Conservation (phyloP, 805 yeast species). For the Saccharomyces mikatae region DNA sequence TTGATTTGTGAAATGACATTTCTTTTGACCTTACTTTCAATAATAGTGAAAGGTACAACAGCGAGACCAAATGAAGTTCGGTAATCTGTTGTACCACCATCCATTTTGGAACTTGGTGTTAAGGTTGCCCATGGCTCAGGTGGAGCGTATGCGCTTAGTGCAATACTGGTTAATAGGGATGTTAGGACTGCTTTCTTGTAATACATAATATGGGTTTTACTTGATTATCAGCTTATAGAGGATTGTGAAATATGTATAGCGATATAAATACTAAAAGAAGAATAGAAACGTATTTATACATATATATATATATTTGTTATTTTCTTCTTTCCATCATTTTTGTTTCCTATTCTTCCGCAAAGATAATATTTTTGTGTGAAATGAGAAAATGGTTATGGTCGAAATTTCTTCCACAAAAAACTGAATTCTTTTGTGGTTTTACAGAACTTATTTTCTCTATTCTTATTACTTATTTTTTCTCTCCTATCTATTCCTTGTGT, state of each 20-base stretch:
- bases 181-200: slow-evolving; percentile 17
- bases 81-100: slow-evolving; percentile 31
- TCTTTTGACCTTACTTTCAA: slow-evolving; percentile 28
- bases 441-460: background rate
- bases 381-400: too few relatives aligned
- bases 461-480: background rate
- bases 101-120: slow-evolving; percentile 31
- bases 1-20: slow-evolving; percentile 37
- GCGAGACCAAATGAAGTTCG: slow-evolving; percentile 35
- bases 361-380: background rate
- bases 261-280: background rate
- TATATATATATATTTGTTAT: background rate
- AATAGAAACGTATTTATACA: background rate
- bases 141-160: slow-evolving; percentile 15
- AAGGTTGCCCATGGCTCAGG: slow-evolving; percentile 34
- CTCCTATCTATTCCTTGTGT: background rate
- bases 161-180: slow-evolving; percentile 18
- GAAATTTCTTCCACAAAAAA: background rate
- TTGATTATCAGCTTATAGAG: background rate
- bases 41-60: slow-evolving; percentile 34
- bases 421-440: background rate
- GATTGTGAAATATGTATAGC: background rate
- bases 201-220: slow-evolving; percentile 9
- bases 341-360: background rate
- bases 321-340: background rate